These are phyloP conservation scores for Colletotrichum siamense DNA, from an alignment of 2,329 filamentous ascomycete genomes.

Conservation along the genomic window DNA sequence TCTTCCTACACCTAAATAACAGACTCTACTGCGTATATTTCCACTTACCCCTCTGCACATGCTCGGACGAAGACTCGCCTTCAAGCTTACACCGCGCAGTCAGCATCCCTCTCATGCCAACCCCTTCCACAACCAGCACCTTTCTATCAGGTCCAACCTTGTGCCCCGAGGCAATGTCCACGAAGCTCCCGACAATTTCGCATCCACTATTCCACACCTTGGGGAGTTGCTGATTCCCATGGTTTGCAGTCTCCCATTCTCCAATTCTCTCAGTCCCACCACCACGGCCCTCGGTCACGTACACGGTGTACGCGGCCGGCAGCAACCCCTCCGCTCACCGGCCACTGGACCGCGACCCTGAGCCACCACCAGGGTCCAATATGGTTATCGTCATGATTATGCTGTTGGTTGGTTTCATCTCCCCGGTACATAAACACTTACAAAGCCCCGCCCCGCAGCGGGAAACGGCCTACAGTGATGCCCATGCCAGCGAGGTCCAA, in stretches of 20 bases:
- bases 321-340: background rate
- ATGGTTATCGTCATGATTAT: background rate
- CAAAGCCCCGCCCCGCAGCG: background rate
- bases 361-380: background rate
- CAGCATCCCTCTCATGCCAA: constrained; percentile 5
- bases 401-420: background rate
- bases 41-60: background rate
- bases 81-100: background rate
- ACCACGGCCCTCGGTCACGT: background rate
- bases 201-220: background rate
- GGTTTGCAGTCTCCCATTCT: background rate
- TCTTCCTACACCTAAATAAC: background rate
- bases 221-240: background rate
- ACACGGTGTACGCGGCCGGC: constrained; percentile 7
- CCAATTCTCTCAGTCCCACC: background rate
- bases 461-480: background rate
- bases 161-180: background rate
- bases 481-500: background rate
- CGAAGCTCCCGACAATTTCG: background rate
- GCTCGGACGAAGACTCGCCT: background rate
- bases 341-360: background rate
- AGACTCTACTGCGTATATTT: background rate
- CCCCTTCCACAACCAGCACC: background rate
- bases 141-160: background rate
- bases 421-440: background rate